Conservation (phyloP, 2,329 filamentous ascomycete genomes). For the Colletotrichum lentis region DNA sequence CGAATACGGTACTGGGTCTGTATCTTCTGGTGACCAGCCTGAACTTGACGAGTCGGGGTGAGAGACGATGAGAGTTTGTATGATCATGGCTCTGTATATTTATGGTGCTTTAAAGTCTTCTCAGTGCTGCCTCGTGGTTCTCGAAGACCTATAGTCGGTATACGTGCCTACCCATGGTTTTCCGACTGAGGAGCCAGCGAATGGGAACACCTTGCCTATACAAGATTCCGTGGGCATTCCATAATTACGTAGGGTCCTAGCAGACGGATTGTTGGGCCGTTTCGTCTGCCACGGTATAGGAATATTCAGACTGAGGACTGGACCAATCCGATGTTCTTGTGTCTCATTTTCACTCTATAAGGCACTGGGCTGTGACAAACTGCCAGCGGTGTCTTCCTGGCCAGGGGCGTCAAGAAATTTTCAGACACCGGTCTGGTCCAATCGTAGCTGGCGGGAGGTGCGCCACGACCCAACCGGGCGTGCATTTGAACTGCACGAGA, state of each 20-base stretch:
- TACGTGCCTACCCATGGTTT: not conserved
- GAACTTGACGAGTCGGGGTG: not conserved
- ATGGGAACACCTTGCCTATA: not conserved
- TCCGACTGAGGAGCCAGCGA: slow-evolving; percentile 2
- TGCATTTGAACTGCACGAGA: not conserved
- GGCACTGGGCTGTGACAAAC: not conserved
- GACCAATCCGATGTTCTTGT: not conserved
- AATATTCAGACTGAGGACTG: slow-evolving; percentile 9
- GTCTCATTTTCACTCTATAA: not conserved
- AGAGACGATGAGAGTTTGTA: not conserved
- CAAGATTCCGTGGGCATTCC: too few relatives aligned
- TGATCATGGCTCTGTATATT: not conserved
- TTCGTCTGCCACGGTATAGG: not conserved
- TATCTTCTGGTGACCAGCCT: not conserved
- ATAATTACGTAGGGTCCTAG: not conserved
- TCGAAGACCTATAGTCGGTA: too few relatives aligned
- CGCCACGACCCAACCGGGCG: not conserved
- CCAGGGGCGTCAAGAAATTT: not conserved
- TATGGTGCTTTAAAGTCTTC: too few relatives aligned
- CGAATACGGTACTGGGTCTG: not conserved
- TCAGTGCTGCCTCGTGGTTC: not conserved
- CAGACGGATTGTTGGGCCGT: not conserved
- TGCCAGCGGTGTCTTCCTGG: not conserved
- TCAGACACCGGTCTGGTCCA: slow-evolving; percentile 2
- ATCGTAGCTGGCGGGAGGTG: not conserved